These are phyloP conservation scores for Cadophora sp. DNA, from an alignment of 2,329 filamentous ascomycete species.

Conservation along the genomic window DNA sequence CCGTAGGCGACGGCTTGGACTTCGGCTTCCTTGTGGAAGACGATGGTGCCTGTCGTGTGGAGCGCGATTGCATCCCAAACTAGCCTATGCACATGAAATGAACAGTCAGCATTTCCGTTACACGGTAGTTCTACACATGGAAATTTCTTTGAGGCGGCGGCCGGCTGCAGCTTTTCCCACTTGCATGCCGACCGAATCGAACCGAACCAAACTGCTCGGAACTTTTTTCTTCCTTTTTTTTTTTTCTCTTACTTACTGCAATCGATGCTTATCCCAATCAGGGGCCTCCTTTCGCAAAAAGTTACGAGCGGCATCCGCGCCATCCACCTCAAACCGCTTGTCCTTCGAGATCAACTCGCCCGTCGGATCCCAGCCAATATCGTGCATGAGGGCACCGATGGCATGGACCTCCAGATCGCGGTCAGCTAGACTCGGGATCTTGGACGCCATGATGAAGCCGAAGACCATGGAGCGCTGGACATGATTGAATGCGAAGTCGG, in stretches of 20 bases:
- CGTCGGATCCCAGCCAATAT: conserved; percentile 52
- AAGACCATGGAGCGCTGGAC: conserved; percentile 47
- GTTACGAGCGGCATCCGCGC: conserved; percentile 52
- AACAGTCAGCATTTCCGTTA: too few relatives aligned
- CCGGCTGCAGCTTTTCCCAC: neutral
- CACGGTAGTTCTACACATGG: too few relatives aligned
- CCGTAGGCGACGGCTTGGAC: conserved; percentile 47
- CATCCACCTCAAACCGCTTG: conserved; percentile 59
- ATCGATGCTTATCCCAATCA: conserved; percentile 49
- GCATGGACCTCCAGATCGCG: conserved; percentile 50
- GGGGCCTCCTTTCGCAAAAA: conserved; percentile 45
- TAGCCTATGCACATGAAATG: conserved; percentile 38
- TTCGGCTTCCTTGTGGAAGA: conserved; percentile 51
- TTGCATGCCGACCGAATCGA: too few relatives aligned
- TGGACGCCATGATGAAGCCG: conserved; percentile 47
- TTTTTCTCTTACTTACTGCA: too few relatives aligned
- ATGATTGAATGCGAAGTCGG: conserved; percentile 49
- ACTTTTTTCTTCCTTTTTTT: conserved; percentile 49
- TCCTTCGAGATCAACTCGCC: conserved; percentile 49
- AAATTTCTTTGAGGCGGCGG: too few relatives aligned
- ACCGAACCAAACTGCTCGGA: conserved; percentile 45
- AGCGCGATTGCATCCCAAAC: conserved; percentile 59
- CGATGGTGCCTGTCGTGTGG: conserved; percentile 50
- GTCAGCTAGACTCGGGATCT: conserved; percentile 40
- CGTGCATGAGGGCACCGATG: conserved; percentile 51